Evolutionary conservation across 768 basidiomycete species (phyloP).

Genomic region (Tulasnella sp.): DNA sequence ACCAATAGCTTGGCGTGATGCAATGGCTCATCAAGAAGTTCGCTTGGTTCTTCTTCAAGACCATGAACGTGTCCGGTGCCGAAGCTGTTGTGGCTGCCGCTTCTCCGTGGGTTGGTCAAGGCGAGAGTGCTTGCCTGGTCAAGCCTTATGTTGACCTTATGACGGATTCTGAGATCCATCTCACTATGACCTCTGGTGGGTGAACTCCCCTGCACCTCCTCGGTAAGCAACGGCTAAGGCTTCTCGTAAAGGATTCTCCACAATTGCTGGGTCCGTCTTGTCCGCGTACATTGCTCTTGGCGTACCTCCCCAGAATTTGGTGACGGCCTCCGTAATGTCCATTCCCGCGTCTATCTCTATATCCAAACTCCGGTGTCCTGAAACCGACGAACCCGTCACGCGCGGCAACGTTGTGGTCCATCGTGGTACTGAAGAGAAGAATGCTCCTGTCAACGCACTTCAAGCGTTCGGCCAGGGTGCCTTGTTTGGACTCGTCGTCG

Average conservation of each 20-base stretch:
- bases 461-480: constrained; percentile 77
- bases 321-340: constrained; percentile 88
- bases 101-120: constrained; percentile 89
- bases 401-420: constrained; percentile 70
- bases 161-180: constrained; percentile 77
- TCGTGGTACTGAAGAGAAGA: constrained; percentile 38
- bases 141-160: constrained; percentile 72
- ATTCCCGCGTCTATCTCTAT: constrained; percentile 92
- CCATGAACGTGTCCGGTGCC: constrained; percentile 85
- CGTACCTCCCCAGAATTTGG: constrained; percentile 51
- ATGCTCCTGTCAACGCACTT: constrained; percentile 61
- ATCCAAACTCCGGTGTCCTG: constrained; percentile 76
- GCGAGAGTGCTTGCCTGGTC: constrained; percentile 78
- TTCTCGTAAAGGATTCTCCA: constrained; percentile 50
- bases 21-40: constrained; percentile 86
- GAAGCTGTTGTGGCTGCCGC: constrained; percentile 88
- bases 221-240: constrained; percentile 4
- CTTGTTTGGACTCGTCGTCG: constrained; percentile 70
- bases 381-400: constrained; percentile 74
- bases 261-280: constrained; percentile 84
- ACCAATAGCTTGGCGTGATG: constrained; percentile 59
- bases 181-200: constrained; percentile 74
- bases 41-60: constrained; percentile 89
- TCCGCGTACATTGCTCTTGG: constrained; percentile 57
- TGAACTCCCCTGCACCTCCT: constrained; percentile 9